Conservation (phyloP, 441 rosid genomes). For the Euphorbia corollata region DNA sequence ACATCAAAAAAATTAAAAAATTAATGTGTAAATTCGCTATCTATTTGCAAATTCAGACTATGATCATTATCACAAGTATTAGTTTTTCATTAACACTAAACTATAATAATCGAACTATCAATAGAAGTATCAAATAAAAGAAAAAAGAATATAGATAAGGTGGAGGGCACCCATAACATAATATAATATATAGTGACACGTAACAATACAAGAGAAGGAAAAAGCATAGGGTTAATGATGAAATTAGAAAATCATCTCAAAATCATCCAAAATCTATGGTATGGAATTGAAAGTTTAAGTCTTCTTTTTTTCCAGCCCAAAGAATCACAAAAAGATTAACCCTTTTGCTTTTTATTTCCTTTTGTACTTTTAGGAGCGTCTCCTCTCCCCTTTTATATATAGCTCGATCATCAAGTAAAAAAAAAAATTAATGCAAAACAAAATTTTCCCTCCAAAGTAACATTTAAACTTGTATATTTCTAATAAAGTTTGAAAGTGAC, state of each 20-base stretch:
- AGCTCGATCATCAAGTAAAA: too few relatives aligned
- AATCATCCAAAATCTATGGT: constrained; percentile 32
- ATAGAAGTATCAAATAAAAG: not conserved
- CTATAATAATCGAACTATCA: too few relatives aligned
- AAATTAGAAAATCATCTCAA: constrained; percentile 29
- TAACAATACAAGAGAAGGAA: constrained; percentile 17
- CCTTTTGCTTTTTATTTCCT: constrained; percentile 23
- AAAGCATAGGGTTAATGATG: constrained; percentile 20
- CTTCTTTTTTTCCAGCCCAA: constrained; percentile 15
- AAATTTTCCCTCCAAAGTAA: too few relatives aligned
- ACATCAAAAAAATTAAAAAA: too few relatives aligned
- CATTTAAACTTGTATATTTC: not conserved
- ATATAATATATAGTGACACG: not conserved
- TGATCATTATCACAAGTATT: not conserved
- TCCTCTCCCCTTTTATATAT: constrained; percentile 7
- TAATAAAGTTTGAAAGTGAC: not conserved
- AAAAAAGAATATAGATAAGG: not conserved
- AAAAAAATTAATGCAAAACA: too few relatives aligned
- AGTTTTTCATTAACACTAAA: too few relatives aligned
- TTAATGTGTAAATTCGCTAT: too few relatives aligned
- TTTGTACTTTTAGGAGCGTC: constrained; percentile 35
- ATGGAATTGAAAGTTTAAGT: constrained; percentile 17
- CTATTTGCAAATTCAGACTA: not conserved
- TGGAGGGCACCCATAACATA: not conserved
- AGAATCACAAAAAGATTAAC: constrained; percentile 29